These are phyloP conservation scores for Lindgomyces ingoldianus DNA, from an alignment of 495 filamentous ascomycete genomes.

Conservation along the genomic window DNA sequence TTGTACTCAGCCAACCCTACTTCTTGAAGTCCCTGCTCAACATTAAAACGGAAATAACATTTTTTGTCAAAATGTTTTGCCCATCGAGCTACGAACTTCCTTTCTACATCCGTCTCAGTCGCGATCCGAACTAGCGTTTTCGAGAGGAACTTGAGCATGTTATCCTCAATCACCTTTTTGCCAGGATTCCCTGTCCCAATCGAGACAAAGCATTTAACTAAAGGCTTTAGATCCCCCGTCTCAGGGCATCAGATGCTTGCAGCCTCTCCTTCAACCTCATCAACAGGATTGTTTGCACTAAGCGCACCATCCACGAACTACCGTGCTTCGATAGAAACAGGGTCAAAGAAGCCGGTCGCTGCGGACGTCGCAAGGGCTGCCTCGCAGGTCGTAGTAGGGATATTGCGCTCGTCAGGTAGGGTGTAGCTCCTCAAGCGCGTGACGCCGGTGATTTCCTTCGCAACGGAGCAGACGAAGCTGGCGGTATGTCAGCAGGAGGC, in stretches of 20 bases:
- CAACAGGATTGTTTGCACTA: slow-evolving; percentile 24
- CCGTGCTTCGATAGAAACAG: slow-evolving; percentile 43
- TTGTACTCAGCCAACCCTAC: slow-evolving; percentile 17
- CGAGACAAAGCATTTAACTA: slow-evolving; percentile 49
- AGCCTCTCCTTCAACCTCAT: slow-evolving; percentile 22
- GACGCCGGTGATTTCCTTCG: slow-evolving; percentile 7
- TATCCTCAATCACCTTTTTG: background rate
- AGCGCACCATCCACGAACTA: slow-evolving; percentile 42
- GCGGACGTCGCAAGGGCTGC: slow-evolving; percentile 24
- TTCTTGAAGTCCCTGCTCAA: slow-evolving; percentile 15
- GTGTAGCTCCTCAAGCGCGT: slow-evolving; percentile 16
- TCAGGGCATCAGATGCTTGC: slow-evolving; percentile 34
- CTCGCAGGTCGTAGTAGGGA: slow-evolving; percentile 14
- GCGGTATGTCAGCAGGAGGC: background rate
- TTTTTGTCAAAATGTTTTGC: background rate
- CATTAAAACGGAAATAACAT: slow-evolving; percentile 30
- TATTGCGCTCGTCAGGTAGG: background rate
- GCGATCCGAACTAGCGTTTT: slow-evolving; percentile 15
- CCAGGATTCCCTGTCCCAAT: slow-evolving; percentile 25
- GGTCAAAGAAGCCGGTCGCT: slow-evolving; percentile 22
- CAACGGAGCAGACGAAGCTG: slow-evolving; percentile 24
- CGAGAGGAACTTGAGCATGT: background rate
- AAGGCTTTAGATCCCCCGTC: slow-evolving; percentile 13
- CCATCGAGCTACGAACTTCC: slow-evolving; percentile 10
- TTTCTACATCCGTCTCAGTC: slow-evolving; percentile 20